Evolutionary conservation across 208 protist genomes (phyloP), one percentile per base, ranked within the genome.

Genomic region (Vickermania ingenoplastis): DNA sequence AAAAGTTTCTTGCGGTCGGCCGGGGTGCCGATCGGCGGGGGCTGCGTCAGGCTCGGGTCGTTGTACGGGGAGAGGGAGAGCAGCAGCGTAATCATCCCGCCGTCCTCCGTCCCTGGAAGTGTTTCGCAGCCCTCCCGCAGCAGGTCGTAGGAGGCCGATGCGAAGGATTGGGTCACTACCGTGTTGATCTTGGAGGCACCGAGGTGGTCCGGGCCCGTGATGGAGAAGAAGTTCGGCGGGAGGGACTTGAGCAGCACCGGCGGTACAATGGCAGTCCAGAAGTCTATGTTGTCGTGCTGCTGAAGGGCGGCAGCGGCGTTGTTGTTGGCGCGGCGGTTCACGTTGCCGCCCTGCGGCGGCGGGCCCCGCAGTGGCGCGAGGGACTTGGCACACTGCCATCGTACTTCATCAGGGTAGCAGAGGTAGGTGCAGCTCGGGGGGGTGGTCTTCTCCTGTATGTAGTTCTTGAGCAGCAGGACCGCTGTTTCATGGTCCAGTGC

Each of bases 181-280:
- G 73, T 75, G 67, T 92, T 92, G 57, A 77, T 73, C 13, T 66
- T 65, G 36, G 86, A 79, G 11, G 82, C 77, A n/a, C 72, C 73
- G n/a, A 92, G 67, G 30, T 62, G 56, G 25, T 76, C 69, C 27
- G 73, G 67, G 1, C 59, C 59, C 23, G 72, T 17, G 1, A 61
- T 61, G n/a, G 71, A 69, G 41, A 82, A 65, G 48, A 89, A 57
- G 27, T 73, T 59, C 0, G 59, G 27, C 1, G 80, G 79, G 13
- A 87, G 41, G 13, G 27, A 25, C 13, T 77, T 53, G 24, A 92
- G 69, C 53, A 92, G 52, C 55, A 92, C 68, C 23, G 86, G 86
- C 31, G 86, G 86, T 30, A 85, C 54, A n/a, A 92, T 59, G 4
- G 78, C 74, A 23, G 59, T 57, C 69, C 75, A 82, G 11, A 81